phyloP scores from a whole-genome alignment of 306 rosid species.

The Hylodesmum podocarpum region DNA sequence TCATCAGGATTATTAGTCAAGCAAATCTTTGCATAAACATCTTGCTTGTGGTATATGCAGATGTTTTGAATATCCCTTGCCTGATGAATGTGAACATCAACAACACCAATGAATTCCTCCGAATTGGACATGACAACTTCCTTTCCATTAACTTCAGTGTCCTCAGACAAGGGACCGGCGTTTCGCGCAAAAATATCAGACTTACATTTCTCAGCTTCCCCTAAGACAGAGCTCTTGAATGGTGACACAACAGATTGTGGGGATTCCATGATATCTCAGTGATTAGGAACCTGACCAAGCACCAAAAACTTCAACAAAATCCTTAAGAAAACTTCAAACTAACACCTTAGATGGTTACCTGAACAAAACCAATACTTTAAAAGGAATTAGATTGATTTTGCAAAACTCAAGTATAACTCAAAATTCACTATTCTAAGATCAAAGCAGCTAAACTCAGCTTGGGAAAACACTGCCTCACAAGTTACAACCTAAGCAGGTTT shows the following conservation, averaged over 20 bases:
- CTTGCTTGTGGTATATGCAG: constrained; percentile 98
- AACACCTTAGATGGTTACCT: constrained; percentile 3
- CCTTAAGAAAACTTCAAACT: neutral
- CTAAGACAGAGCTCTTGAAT: constrained; percentile 43
- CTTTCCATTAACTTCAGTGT: constrained; percentile 50
- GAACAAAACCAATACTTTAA: neutral
- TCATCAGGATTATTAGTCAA: constrained; percentile 65
- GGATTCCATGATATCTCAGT: constrained; percentile 68
- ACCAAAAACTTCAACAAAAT: constrained; percentile 24
- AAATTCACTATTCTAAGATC: neutral
- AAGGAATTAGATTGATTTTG: neutral
- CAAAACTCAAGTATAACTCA: neutral
- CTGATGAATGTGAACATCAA: constrained; percentile 73
- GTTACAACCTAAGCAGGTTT: neutral
- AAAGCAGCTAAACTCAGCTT: constrained; percentile 13
- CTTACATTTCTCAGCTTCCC: constrained; percentile 51
- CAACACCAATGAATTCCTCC: constrained; percentile 57
- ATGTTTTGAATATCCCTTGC: constrained; percentile 95
- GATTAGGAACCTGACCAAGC: constrained; percentile 38
- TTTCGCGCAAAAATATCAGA: constrained; percentile 14
- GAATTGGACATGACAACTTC: constrained; percentile 31
- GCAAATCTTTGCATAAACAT: constrained; percentile 88
- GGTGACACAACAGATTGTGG: constrained; percentile 93
- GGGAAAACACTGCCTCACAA: constrained; percentile 7
- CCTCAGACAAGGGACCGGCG: constrained; percentile 45